A percentile compares a stretch with the other conserved stretches of the same genome.
phyloP scores from a whole-genome alignment of 352 stramenopile species.

The Phytophthora syringae region DNA sequence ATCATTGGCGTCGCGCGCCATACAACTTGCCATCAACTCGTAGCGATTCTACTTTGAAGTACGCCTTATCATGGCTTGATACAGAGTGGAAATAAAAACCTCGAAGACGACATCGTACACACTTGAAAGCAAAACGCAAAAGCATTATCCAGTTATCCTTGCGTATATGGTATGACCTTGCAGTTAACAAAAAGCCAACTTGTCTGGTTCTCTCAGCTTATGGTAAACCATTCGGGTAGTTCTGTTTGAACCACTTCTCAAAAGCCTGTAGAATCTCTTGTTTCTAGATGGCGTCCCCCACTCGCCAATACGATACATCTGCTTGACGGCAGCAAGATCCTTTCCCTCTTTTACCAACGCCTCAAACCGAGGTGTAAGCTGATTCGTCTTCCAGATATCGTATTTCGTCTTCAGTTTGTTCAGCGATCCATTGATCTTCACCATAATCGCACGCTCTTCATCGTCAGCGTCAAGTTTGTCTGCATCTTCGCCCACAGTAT shows the following conservation, averaged over 20 bases:
- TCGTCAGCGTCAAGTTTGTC: neutral
- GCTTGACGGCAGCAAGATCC: neutral
- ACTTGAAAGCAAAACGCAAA: too few species aligned
- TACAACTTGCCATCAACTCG: too few species aligned
- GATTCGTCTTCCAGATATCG: neutral
- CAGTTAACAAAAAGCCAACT: too few species aligned
- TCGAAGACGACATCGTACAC: too few species aligned
- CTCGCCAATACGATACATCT: neutral
- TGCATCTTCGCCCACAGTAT: neutral
- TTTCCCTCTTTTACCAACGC: neutral
- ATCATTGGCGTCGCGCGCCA: too few species aligned
- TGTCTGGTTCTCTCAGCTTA: neutral
- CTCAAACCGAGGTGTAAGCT: neutral
- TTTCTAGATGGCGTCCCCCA: neutral
- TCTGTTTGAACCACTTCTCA: neutral
- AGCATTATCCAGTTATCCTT: too few species aligned
- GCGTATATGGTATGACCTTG: too few species aligned
- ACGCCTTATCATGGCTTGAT: too few species aligned
- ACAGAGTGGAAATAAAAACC: too few species aligned
- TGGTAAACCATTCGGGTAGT: neutral
- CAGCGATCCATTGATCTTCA: neutral
- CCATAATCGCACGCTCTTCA: neutral
- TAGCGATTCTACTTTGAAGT: too few species aligned
- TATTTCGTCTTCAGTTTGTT: conserved; percentile 2
- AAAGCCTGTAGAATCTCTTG: neutral